phyloP scores from a whole-genome alignment of 768 basidiomycete genomes.

The Leucocoprinus sp. region DNA sequence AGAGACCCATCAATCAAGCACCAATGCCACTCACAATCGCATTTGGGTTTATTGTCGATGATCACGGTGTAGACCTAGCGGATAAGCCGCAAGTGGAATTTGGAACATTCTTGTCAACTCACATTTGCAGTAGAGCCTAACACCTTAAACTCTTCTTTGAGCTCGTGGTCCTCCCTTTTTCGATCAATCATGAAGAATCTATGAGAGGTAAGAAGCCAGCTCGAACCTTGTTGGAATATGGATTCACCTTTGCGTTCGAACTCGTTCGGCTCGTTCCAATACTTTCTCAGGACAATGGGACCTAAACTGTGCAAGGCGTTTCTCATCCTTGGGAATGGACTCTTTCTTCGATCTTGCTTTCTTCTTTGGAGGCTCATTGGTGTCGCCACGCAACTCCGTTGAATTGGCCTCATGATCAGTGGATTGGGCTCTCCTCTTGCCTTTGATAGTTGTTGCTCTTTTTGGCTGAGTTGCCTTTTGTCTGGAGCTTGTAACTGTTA shows the following conservation, averaged over 20 bases:
- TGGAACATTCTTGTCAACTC: conserved; percentile 8
- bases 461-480: not conserved
- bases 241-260: conserved; percentile 42
- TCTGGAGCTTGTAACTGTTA: not conserved
- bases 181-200: conserved; percentile 78
- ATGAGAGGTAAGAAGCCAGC: not conserved
- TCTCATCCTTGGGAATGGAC: conserved; percentile 27
- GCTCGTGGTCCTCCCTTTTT: conserved; percentile 36
- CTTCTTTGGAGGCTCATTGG: conserved; percentile 14
- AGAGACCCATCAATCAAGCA: not conserved
- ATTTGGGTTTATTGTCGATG: conserved; percentile 52
- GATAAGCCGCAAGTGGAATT: not conserved
- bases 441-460: not conserved
- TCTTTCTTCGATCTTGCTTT: conserved; percentile 15
- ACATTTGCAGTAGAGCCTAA: conserved; percentile 81
- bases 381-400: not conserved
- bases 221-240: not conserved
- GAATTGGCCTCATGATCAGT: not conserved
- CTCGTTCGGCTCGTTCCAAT: conserved; percentile 42
- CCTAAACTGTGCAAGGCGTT: conserved; percentile 41
- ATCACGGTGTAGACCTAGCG: conserved; percentile 59
- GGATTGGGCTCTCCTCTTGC: not conserved
- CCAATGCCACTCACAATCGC: conserved; percentile 43
- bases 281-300: conserved; percentile 43
- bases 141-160: conserved; percentile 58